Percentiles rank a stretch among this genome's conserved stretches.
Conservation (phyloP, 164 flowering plant genomes). For the Tetracentron sinense region DNA sequence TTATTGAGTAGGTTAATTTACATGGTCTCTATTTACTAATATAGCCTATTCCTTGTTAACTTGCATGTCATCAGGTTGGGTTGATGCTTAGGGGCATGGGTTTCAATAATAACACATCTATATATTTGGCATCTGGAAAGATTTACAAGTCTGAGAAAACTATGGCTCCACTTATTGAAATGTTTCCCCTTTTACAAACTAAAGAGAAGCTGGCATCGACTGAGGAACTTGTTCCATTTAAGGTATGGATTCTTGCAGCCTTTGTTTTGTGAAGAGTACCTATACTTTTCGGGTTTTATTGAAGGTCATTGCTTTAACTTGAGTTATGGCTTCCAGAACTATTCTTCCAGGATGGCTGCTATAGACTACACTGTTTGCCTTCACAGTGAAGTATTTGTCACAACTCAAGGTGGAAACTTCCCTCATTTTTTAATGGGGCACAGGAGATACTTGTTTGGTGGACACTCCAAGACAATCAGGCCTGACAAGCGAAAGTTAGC, state of each 20-base stretch:
- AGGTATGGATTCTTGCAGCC: slow-evolving; percentile 32
- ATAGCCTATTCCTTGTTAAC: not conserved
- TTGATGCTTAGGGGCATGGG: slow-evolving; percentile 99
- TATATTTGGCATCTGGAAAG: slow-evolving; percentile 89
- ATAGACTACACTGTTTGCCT: slow-evolving; percentile 95
- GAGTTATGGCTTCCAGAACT: slow-evolving; percentile 51
- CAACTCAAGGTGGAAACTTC: slow-evolving; percentile 97
- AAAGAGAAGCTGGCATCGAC: slow-evolving; percentile 69
- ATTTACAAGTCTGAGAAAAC: slow-evolving; percentile 77
- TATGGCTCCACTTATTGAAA: slow-evolving; percentile 82
- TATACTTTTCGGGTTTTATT: slow-evolving; percentile 2
- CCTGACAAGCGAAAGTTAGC: slow-evolving; percentile 94
- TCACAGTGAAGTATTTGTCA: slow-evolving; percentile 96
- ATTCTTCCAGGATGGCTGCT: slow-evolving; percentile 97
- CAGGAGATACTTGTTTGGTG: slow-evolving; percentile 75
- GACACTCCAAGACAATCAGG: slow-evolving; percentile 87
- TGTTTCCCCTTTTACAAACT: slow-evolving; percentile 85
- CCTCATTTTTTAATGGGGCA: slow-evolving; percentile 93
- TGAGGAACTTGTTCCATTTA: slow-evolving; percentile 78
- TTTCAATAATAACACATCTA: slow-evolving; percentile 71
- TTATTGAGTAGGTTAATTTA: not conserved
- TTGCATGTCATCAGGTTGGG: slow-evolving; percentile 59
- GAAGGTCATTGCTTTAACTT: slow-evolving; percentile 20
- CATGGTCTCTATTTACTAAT: not conserved
- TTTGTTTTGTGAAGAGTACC: not conserved